Conservation (phyloP, 768 basidiomycete species). For the Roridomyces roridus region DNA sequence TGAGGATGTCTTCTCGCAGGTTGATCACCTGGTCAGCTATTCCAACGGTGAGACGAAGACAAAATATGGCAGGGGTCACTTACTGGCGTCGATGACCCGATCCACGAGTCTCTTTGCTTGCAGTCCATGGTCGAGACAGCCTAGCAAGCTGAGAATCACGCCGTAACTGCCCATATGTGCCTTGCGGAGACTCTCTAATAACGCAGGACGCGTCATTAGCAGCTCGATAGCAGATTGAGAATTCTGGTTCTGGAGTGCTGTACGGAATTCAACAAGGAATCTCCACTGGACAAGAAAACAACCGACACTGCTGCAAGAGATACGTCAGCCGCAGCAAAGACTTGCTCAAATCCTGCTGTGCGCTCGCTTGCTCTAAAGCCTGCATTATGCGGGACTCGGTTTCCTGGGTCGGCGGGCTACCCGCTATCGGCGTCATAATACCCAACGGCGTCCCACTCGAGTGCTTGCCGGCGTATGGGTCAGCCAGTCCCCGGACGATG, state of each 20-base stretch:
- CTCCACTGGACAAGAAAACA: neutral
- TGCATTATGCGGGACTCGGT: constrained; percentile 66
- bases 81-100: constrained; percentile 79
- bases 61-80: constrained; percentile 19
- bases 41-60: constrained; percentile 1
- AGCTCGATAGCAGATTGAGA: constrained; percentile 86
- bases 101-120: constrained; percentile 91
- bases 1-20: constrained; percentile 87
- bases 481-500: constrained; percentile 66
- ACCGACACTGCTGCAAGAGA: constrained; percentile 78
- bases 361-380: constrained; percentile 75
- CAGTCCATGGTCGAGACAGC: constrained; percentile 88
- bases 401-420: constrained; percentile 33
- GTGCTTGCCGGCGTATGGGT: constrained; percentile 71
- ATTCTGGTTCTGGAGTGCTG: constrained; percentile 69
- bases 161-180: constrained; percentile 94
- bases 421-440: constrained; percentile 14
- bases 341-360: constrained; percentile 79
- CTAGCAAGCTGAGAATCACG: constrained; percentile 87
- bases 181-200: constrained; percentile 87
- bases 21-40: constrained; percentile 92
- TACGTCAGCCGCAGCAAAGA: constrained; percentile 81
- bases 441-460: constrained; percentile 5
- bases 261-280: constrained; percentile 1
- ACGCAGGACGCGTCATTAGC: constrained; percentile 76